These are phyloP conservation scores for Phoenix dactylifera DNA, from an alignment of 176 grass and related monocot species.

Conservation along the genomic window DNA sequence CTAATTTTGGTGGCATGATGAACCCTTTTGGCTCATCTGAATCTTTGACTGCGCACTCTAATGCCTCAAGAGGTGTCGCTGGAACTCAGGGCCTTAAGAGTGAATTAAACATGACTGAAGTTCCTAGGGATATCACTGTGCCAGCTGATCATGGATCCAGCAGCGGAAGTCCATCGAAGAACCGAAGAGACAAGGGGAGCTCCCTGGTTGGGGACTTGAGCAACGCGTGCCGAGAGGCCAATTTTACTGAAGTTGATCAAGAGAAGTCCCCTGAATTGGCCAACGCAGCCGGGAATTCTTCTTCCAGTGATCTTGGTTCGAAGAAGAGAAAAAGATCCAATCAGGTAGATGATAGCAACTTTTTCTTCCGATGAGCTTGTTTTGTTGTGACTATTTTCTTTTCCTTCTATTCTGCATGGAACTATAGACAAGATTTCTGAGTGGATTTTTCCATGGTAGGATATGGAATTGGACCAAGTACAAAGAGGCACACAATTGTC, in stretches of 20 bases:
- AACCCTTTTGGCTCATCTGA: background rate
- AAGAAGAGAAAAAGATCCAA: slow-evolving; percentile 9
- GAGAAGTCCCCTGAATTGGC: background rate
- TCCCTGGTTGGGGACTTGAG: background rate
- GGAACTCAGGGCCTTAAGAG: slow-evolving; percentile 1
- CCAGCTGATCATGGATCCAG: background rate
- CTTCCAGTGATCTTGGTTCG: background rate
- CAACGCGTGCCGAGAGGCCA: background rate
- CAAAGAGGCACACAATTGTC: background rate
- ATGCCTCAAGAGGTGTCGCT: background rate
- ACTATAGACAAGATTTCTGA: background rate
- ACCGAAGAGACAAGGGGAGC: background rate
- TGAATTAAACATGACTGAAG: slow-evolving; percentile 2
- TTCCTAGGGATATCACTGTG: background rate
- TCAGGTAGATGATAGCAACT: background rate
- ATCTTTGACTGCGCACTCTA: background rate
- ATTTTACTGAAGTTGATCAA: background rate
- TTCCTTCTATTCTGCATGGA: background rate
- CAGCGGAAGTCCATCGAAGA: background rate
- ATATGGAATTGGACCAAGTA: background rate
- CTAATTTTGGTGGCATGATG: slow-evolving; percentile 3
- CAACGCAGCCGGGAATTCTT: slow-evolving; percentile 3
- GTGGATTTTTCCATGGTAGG: background rate
- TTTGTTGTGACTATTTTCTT: background rate
- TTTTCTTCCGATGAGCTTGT: background rate